phyloP scores from a whole-genome alignment of 164 flowering plant species.

The Litsea cubeba region DNA sequence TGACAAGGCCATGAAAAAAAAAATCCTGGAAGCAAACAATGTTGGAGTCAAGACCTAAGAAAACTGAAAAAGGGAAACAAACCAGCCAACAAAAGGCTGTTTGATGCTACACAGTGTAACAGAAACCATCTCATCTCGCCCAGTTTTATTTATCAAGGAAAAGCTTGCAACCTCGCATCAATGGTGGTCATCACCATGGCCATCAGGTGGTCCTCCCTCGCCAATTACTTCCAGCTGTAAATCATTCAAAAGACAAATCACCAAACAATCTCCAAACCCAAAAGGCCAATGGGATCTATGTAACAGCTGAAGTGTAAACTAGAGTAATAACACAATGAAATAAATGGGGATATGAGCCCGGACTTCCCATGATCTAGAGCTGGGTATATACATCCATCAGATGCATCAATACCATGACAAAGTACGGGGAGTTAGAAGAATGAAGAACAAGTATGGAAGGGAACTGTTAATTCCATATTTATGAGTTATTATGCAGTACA shows the following conservation, averaged over 20 bases:
- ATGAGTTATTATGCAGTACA: not conserved
- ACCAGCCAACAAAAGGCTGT: slow-evolving; percentile 12
- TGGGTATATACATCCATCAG: not conserved
- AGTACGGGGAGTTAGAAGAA: not conserved
- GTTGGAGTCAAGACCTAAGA: not conserved
- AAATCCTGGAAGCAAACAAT: not conserved
- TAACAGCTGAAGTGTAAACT: not conserved
- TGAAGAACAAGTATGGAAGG: not conserved
- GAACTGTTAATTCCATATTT: not conserved
- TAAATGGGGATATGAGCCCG: not conserved
- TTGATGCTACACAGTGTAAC: slow-evolving; percentile 18
- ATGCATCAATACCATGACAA: not conserved
- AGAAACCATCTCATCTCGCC: slow-evolving; percentile 26
- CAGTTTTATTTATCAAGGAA: slow-evolving; percentile 32
- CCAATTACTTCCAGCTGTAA: slow-evolving; percentile 77
- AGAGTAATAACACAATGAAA: not conserved
- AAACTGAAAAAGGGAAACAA: slow-evolving; percentile 10
- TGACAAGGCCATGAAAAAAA: not conserved
- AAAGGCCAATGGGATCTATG: too few species aligned
- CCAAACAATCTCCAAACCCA: not conserved
- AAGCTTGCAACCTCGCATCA: slow-evolving; percentile 22
- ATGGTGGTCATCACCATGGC: slow-evolving; percentile 37
- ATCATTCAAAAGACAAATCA: not conserved
- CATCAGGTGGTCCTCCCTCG: slow-evolving; percentile 72
- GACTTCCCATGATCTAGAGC: not conserved